phyloP scores from a whole-genome alignment of 441 rosid species.

The Gossypium armourianum region DNA sequence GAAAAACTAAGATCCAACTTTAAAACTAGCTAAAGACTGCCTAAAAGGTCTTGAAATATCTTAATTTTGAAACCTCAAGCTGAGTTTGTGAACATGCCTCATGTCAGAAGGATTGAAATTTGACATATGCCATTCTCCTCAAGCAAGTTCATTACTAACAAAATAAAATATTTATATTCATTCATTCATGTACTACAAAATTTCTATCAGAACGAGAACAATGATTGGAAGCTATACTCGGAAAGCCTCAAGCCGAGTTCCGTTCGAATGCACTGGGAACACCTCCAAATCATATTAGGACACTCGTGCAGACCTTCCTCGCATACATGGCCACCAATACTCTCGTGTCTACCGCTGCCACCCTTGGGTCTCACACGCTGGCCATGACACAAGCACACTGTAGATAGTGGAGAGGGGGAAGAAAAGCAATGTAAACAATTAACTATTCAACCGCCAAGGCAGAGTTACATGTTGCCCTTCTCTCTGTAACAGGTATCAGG shows the following conservation, averaged over 20 bases:
- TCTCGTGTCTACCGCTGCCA: not conserved
- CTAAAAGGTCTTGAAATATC: too few relatives aligned
- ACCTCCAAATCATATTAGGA: not conserved
- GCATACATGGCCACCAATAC: not conserved
- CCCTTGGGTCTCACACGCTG: not conserved
- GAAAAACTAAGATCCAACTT: too few relatives aligned
- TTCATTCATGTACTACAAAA: not conserved
- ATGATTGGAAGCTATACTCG: not conserved
- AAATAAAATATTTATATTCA: not conserved
- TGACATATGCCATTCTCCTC: not conserved
- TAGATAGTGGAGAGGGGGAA: not conserved
- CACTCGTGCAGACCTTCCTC: not conserved
- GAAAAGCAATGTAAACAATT: not conserved
- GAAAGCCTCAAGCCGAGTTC: not conserved
- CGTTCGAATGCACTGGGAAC: not conserved
- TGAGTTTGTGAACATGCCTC: not conserved
- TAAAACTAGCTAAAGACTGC: too few relatives aligned
- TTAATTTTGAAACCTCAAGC: too few relatives aligned
- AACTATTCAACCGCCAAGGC: not conserved
- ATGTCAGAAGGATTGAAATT: not conserved
- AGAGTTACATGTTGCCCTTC: constrained; percentile 3
- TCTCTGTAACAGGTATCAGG: constrained; percentile 1
- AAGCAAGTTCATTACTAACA: not conserved
- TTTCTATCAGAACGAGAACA: not conserved
- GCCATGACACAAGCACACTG: not conserved